These are phyloP conservation scores for Candida orba DNA, from an alignment of 805 yeast species.

Conservation along the genomic window DNA sequence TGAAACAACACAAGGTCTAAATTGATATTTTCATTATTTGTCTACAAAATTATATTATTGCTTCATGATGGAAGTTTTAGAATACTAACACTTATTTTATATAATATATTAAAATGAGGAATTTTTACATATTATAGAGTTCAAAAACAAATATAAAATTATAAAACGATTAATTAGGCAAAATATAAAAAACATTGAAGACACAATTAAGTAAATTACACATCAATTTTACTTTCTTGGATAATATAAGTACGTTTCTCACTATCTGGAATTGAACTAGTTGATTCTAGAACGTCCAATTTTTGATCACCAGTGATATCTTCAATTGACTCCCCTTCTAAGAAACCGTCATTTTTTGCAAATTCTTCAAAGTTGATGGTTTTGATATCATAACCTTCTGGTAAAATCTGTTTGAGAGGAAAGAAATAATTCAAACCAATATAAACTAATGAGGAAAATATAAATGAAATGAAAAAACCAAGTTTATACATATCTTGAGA, in stretches of 20 bases:
- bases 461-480: background rate
- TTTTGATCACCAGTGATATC: background rate
- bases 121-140: background rate
- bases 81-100: no score
- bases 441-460: background rate
- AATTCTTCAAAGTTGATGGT: conserved; percentile 1
- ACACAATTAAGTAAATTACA: background rate
- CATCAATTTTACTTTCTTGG: background rate
- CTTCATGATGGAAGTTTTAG: no score
- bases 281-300: background rate
- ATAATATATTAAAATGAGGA: no score
- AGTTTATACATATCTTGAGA: background rate
- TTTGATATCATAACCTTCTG: conserved; percentile 1
- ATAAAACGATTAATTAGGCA: background rate
- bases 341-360: background rate
- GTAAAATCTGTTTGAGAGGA: background rate
- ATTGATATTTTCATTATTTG: no score
- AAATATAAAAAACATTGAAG: background rate
- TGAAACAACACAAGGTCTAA: background rate
- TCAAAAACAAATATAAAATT: background rate
- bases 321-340: conserved; percentile 1
- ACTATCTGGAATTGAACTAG: background rate
- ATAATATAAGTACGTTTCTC: background rate
- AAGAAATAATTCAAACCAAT: background rate
- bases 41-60: no score